Percentiles rank a stretch among this genome's conserved stretches.
Evolutionary conservation across 225 moss, liverwort and hornwort genomes (phyloP).

Genomic region (Sphagnum tenellum): DNA sequence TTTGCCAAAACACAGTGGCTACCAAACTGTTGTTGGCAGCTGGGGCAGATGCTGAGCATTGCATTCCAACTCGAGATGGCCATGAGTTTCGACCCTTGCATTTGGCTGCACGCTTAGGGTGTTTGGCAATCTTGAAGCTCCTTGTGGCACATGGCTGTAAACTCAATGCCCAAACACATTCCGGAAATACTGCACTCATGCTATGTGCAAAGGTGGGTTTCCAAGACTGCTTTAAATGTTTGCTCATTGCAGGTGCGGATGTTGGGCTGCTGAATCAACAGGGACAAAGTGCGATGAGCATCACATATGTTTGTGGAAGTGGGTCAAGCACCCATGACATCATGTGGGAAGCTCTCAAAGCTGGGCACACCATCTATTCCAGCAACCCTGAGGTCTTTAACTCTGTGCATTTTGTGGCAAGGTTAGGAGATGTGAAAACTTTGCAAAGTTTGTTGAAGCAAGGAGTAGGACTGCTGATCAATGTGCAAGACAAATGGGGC

Average conservation of each 20-base stretch:
- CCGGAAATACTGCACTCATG: constrained; percentile 32
- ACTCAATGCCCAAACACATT: constrained; percentile 25
- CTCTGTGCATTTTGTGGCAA: constrained; percentile 33
- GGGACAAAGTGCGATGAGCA: constrained; percentile 29
- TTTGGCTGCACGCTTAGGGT: constrained; percentile 39
- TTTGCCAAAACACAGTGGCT: constrained; percentile 29
- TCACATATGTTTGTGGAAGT: constrained; percentile 28
- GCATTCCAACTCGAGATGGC: constrained; percentile 25
- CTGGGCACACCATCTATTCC: constrained; percentile 25
- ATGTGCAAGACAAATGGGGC: constrained; percentile 31
- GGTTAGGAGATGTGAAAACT: constrained; percentile 27
- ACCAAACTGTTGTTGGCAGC: constrained; percentile 29
- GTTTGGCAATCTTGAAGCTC: constrained; percentile 24
- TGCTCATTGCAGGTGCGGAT: constrained; percentile 33
- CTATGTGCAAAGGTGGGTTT: constrained; percentile 31
- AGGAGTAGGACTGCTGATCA: constrained; percentile 17
- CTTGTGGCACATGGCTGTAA: constrained; percentile 29
- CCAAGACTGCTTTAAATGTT: constrained; percentile 41
- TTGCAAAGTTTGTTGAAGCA: constrained; percentile 36
- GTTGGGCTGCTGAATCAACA: constrained; percentile 26
- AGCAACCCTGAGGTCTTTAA: constrained; percentile 38
- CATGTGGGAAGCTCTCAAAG: constrained; percentile 29
- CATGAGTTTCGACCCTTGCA: constrained; percentile 37
- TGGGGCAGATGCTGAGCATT: constrained; percentile 32
- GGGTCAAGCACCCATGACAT: constrained; percentile 15